phyloP scores from a whole-genome alignment of 805 yeast species.

The Candida taoyuanica region DNA sequence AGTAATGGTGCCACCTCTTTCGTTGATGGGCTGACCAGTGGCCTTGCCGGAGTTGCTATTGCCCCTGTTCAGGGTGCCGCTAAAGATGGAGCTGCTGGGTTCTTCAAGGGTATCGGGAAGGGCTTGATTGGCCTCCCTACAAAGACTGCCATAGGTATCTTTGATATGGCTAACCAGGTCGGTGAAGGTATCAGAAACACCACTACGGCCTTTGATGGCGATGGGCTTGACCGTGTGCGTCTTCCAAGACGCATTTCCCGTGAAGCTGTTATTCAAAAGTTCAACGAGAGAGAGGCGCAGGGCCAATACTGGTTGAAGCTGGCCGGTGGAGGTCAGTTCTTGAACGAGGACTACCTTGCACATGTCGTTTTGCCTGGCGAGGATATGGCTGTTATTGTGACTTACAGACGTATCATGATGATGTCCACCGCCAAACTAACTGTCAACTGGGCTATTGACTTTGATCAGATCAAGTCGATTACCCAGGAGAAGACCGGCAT shows the following conservation, averaged over 20 bases:
- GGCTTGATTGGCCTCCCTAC: conserved; percentile 97
- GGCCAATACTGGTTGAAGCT: conserved; percentile 92
- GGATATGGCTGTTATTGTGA: conserved; percentile 71
- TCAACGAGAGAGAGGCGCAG: conserved; percentile 76
- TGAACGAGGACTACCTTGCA: conserved; percentile 73
- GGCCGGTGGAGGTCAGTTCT: conserved; percentile 73
- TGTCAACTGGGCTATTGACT: conserved; percentile 68
- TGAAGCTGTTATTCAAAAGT: conserved; percentile 73
- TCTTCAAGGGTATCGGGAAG: conserved; percentile 88
- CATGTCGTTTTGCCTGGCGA: conserved; percentile 81
- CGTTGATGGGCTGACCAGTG: conserved; percentile 81
- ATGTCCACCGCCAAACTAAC: conserved; percentile 56
- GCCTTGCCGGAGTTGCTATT: conserved; percentile 82
- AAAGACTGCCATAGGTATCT: conserved; percentile 90
- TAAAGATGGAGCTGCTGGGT: conserved; percentile 87
- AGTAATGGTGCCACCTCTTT: conserved; percentile 85
- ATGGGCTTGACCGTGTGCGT: conserved; percentile 72
- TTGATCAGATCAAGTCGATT: conserved; percentile 62
- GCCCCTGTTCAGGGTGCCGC: conserved; percentile 90
- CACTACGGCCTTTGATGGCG: conserved; percentile 82
- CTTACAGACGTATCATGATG: conserved; percentile 64
- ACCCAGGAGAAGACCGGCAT: conserved; percentile 79
- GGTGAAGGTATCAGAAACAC: conserved; percentile 93
- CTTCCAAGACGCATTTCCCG: conserved; percentile 72
- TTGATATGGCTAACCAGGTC: conserved; percentile 87